phyloP scores from a whole-genome alignment of 2,329 filamentous ascomycete genomes.

The Hypoxylon sp. region DNA sequence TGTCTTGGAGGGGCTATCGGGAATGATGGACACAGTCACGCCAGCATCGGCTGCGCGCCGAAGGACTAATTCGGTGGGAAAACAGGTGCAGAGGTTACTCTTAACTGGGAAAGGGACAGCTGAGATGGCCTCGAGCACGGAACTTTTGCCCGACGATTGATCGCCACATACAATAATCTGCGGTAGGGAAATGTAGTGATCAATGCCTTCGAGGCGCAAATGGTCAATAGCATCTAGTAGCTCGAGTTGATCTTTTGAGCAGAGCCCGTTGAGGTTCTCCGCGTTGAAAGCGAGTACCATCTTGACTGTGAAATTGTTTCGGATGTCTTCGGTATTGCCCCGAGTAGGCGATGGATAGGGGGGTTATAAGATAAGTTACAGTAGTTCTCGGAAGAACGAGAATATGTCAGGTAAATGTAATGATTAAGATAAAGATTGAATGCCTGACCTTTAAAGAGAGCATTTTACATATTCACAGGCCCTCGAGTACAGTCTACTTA shows the following conservation, averaged over 20 bases:
- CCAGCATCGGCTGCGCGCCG: conserved; percentile 58
- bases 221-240: conserved; percentile 59
- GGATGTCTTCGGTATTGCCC: background rate
- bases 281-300: conserved; percentile 49
- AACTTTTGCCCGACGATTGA: conserved; percentile 75
- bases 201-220: conserved; percentile 57
- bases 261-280: conserved; percentile 47
- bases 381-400: background rate
- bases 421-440: background rate
- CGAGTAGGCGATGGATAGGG: background rate
- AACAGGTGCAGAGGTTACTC: conserved; percentile 72
- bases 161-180: conserved; percentile 72
- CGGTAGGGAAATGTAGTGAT: conserved; percentile 59
- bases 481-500: background rate
- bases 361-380: too few species aligned
- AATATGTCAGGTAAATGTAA: background rate
- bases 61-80: conserved; percentile 73
- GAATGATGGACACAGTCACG: conserved; percentile 58
- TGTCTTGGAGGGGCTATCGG: conserved; percentile 51
- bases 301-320: background rate
- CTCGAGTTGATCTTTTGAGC: conserved; percentile 55
- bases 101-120: conserved; percentile 72
- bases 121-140: conserved; percentile 75
- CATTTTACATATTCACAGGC: background rate
- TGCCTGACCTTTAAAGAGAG: background rate